Evolutionary conservation across 768 basidiomycete genomes (phyloP).

Genomic region (Rhizopogon roseolus): DNA sequence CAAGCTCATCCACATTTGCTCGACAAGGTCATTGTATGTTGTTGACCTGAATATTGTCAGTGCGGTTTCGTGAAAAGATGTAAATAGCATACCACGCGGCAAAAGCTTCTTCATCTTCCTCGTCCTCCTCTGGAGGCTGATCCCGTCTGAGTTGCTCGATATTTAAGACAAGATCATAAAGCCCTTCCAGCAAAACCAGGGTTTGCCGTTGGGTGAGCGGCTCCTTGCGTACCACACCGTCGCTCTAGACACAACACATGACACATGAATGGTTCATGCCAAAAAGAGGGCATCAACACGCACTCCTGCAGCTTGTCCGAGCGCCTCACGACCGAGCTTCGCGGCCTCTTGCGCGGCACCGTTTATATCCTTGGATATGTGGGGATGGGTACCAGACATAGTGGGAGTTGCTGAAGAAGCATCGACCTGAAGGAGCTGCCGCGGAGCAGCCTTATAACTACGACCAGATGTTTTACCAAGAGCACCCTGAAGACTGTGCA

Average conservation of each 20-base stretch:
- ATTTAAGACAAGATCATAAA: conserved; percentile 81
- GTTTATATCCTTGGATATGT: conserved; percentile 52
- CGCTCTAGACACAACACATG: conserved; percentile 36
- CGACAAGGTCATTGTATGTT: conserved; percentile 53
- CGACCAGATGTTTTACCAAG: conserved; percentile 92
- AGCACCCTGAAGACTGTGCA: conserved; percentile 84
- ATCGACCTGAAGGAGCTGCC: conserved; percentile 91
- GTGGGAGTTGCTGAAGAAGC: conserved; percentile 33
- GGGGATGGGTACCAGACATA: conserved; percentile 37
- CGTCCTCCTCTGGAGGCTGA: conserved; percentile 57
- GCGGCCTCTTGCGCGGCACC: conserved; percentile 71
- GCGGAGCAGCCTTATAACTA: conserved; percentile 94
- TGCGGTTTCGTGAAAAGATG: conserved; percentile 1
- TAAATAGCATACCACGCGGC: conserved; percentile 38
- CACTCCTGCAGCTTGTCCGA: conserved; percentile 57
- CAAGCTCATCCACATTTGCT: conserved; percentile 74
- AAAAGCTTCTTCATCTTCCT: conserved; percentile 36
- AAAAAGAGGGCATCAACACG: conserved; percentile 11
- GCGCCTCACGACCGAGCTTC: conserved; percentile 67
- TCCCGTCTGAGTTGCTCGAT: conserved; percentile 83
- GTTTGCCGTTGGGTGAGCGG: conserved; percentile 78
- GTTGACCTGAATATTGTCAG: conserved; percentile 41
- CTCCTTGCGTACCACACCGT: conserved; percentile 58
- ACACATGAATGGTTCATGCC: background rate
- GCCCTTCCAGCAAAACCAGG: conserved; percentile 70